Evolutionary conservation across 1,139 yeast species (phyloP).

Genomic region (Taphrina deformans): DNA sequence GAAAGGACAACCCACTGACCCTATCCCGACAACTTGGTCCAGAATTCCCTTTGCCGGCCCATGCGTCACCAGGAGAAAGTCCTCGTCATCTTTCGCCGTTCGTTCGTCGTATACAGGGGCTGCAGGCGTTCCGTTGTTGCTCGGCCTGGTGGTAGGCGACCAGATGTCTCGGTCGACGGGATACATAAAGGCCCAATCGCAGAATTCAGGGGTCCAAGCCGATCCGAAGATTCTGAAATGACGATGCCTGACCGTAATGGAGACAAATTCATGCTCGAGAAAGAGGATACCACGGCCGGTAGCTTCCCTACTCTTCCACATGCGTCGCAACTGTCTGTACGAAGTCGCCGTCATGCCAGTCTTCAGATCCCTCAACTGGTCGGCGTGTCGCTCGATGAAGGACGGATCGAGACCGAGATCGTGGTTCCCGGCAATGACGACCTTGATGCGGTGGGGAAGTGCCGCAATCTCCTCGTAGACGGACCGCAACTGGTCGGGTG

Average conservation of each 20-base stretch:
- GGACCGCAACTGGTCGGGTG: not conserved
- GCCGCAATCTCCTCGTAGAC: constrained; percentile 15
- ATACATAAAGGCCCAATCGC: constrained; percentile 29
- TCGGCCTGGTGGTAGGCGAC: not conserved
- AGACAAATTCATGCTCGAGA: constrained; percentile 9
- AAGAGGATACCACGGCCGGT: constrained; percentile 12
- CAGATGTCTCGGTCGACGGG: constrained; percentile 19
- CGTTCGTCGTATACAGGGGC: not conserved
- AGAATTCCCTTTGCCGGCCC: constrained; percentile 27
- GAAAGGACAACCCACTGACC: constrained; percentile 28
- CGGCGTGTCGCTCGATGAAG: constrained; percentile 5
- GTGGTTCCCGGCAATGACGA: constrained; percentile 33
- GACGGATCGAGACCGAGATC: constrained; percentile 29
- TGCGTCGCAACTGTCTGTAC: not conserved
- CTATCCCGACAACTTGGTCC: constrained; percentile 7
- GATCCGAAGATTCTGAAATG: constrained; percentile 18
- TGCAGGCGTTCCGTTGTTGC: not conserved
- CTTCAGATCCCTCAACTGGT: not conserved
- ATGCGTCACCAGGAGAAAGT: constrained; percentile 14
- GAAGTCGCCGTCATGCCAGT: not conserved
- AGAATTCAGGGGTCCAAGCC: constrained; percentile 22
- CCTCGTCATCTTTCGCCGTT: not conserved
- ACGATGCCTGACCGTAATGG: not conserved
- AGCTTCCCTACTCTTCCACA: constrained; percentile 20
- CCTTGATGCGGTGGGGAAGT: constrained; percentile 17